Evolutionary conservation across 352 stramenopile species (phyloP).

Genomic region (Pythium pyrilobum): DNA sequence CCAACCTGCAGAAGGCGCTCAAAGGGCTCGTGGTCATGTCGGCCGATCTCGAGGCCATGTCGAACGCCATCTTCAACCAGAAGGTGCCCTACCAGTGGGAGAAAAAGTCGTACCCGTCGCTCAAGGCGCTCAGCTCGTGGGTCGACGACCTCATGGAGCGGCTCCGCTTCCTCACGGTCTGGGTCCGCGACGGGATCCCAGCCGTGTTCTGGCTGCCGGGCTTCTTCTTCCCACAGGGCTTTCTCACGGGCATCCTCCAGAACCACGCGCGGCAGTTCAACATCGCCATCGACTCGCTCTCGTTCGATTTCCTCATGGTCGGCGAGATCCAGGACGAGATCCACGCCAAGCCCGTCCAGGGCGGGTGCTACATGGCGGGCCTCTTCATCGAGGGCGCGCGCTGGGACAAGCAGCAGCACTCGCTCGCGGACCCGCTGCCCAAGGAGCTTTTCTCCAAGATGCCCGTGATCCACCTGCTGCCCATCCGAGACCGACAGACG

Average conservation of each 20-base stretch:
- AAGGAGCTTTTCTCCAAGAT: constrained; percentile 93
- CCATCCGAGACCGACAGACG: constrained; percentile 69
- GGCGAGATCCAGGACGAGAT: constrained; percentile 30
- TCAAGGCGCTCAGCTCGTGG: constrained; percentile 86
- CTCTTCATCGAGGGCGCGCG: constrained; percentile 87
- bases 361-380: constrained; percentile 85
- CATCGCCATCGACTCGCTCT: constrained; percentile 74
- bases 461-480: constrained; percentile 86
- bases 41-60: constrained; percentile 68
- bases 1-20: constrained; percentile 83
- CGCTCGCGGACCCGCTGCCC: constrained; percentile 83
- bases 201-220: constrained; percentile 70
- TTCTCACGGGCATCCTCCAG: constrained; percentile 77
- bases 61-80: constrained; percentile 80
- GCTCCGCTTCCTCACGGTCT: constrained; percentile 56
- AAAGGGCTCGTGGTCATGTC: constrained; percentile 68
- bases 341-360: constrained; percentile 28
- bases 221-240: constrained; percentile 79
- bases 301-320: constrained; percentile 61
- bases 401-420: constrained; percentile 67
- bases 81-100: constrained; percentile 86
- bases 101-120: constrained; percentile 87
- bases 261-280: constrained; percentile 78
- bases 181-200: constrained; percentile 47
- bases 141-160: constrained; percentile 85